Evolutionary conservation across 2,329 filamentous ascomycete genomes (phyloP), one percentile per base, ranked within the genome.

Genomic region (Clarireedia homoeocarpa): DNA sequence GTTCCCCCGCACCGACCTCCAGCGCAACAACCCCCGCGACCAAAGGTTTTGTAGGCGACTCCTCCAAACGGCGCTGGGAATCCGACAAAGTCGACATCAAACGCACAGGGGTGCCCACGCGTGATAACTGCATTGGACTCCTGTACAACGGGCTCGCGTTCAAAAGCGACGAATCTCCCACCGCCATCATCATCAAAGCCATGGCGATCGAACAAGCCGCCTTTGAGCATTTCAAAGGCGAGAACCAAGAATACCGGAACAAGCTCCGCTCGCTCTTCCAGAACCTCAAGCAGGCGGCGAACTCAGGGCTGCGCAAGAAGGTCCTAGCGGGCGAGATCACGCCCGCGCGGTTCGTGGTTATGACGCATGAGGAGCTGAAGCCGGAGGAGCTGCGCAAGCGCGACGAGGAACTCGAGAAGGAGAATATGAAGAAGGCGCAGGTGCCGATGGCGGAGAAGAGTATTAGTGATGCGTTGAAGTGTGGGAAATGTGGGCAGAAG

Each of bases 351-450:
- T 95, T 99, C 65, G 91, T 96, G 56, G 75, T 77, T 66, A 96
- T 99, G 94, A 82, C 84, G 7, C 85, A 89, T 65, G 88, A 96
- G 55, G 92, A 97, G 71, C 82, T 99, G 70, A 95, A 95, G 76
- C 94, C 88, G 48, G 86, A 85, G 50, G 85, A 94, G 71, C 87
- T 89, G 72, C 83, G 85, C 59, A 83, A 83, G 65, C 82, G 86
- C 68, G 91, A 96, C 64, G 76, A 81, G 64, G 83, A 84, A 71
- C 79, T 96, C 51, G 80, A 91, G 70, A 84, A 88, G 73, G 90
- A 96, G 74, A 99, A 99, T 73, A 91, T 97, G 88, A 91, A 91
- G 76, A 90, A 92, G 73, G 90, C 94, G 1, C 95, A 97, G 84
- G 91, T 95, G 10, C 89, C 92, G 56, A 88, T 91, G 78, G 88